These are phyloP conservation scores for Jacaranda copaia DNA, from an alignment of 257 asterid species.

Conservation along the genomic window DNA sequence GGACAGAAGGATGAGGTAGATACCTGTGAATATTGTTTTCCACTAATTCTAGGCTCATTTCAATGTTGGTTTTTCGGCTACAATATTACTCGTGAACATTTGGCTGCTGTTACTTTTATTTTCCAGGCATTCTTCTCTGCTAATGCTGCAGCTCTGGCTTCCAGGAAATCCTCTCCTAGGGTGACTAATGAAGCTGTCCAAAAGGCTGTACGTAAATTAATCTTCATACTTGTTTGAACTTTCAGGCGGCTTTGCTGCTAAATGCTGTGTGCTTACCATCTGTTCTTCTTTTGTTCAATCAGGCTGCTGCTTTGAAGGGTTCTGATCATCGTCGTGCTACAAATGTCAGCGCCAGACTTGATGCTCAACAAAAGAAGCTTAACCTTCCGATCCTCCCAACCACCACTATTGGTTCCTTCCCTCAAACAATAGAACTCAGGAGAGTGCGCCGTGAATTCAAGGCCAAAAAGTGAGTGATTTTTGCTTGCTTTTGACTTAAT, in stretches of 20 bases:
- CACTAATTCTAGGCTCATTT: not conserved
- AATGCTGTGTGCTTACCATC: conserved; percentile 27
- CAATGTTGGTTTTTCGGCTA: not conserved
- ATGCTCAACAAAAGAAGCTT: conserved; percentile 96
- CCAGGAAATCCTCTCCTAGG: conserved; percentile 94
- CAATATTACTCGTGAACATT: not conserved
- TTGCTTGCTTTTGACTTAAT: conserved; percentile 4
- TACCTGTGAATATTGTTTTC: not conserved
- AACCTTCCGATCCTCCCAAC: conserved; percentile 98
- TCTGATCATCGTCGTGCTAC: conserved; percentile 99
- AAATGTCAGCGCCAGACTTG: conserved; percentile 91
- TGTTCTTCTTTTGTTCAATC: conserved; percentile 32
- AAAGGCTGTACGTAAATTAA: conserved; percentile 83
- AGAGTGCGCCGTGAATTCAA: conserved; percentile 98
- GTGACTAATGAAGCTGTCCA: conserved; percentile 93
- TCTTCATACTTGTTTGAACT: not conserved
- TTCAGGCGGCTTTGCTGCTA: conserved; percentile 10
- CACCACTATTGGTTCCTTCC: conserved; percentile 98
- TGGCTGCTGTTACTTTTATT: conserved; percentile 16
- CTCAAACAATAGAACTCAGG: conserved; percentile 91
- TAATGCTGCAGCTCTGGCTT: conserved; percentile 91
- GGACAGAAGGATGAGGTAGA: conserved; percentile 86
- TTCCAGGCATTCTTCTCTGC: conserved; percentile 82
- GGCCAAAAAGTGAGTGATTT: conserved; percentile 78
- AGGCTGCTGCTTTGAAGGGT: conserved; percentile 86